These are phyloP conservation scores for Acer campestre DNA, from an alignment of 345 rosid species.

Conservation along the genomic window DNA sequence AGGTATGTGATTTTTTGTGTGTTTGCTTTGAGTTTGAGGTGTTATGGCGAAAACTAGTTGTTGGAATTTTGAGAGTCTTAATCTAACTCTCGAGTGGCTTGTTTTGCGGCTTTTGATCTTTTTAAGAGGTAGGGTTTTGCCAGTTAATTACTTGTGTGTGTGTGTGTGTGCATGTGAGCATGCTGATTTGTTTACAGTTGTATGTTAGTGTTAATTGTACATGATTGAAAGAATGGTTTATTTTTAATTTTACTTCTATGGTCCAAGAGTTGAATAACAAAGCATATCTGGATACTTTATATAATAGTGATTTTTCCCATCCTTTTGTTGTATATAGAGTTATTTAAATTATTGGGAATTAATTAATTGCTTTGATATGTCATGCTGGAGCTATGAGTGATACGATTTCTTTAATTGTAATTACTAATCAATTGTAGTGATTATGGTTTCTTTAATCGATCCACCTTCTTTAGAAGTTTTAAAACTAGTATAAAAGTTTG, in stretches of 20 bases:
- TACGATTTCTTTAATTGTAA: background rate
- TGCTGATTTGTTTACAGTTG: background rate
- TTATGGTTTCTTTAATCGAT: background rate
- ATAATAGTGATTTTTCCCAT: background rate
- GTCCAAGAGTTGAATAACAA: background rate
- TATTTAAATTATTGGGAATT: background rate
- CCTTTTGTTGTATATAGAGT: background rate
- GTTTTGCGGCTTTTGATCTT: slow-evolving; percentile 3
- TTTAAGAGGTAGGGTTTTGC: slow-evolving; percentile 7
- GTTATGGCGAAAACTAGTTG: background rate
- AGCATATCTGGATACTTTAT: background rate
- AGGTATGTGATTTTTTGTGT: background rate
- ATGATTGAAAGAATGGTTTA: background rate
- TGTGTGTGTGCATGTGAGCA: too few species aligned
- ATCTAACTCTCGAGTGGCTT: background rate
- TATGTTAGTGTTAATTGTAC: background rate
- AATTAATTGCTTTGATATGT: background rate
- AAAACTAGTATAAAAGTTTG: background rate
- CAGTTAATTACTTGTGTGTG: background rate
- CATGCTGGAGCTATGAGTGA: background rate
- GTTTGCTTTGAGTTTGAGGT: slow-evolving; percentile 9
- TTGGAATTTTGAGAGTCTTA: background rate
- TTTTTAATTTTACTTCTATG: background rate
- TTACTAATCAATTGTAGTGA: background rate
- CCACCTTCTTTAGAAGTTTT: background rate